Conservation (phyloP, 2,329 filamentous ascomycete species). For the Waltergamsia citrina region DNA sequence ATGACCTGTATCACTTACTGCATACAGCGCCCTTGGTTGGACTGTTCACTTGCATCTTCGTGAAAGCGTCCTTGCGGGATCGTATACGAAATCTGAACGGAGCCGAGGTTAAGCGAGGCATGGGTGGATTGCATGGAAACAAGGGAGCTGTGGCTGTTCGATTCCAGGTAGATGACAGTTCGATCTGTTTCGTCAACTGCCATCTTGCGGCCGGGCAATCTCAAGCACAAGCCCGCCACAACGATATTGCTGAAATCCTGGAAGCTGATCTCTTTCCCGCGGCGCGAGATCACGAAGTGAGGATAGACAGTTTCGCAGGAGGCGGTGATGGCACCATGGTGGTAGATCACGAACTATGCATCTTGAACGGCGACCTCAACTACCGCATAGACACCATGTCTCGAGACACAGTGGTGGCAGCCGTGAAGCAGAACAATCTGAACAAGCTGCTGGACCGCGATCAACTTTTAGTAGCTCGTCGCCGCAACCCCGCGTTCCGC, state of each 20-base stretch:
- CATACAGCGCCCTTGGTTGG: conserved; percentile 85
- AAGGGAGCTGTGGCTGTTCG: conserved; percentile 89
- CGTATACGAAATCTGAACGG: conserved; percentile 70
- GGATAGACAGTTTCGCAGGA: conserved; percentile 72
- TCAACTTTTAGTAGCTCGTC: conserved; percentile 79
- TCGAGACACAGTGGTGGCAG: conserved; percentile 82
- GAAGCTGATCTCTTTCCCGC: conserved; percentile 67
- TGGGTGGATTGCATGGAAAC: conserved; percentile 92
- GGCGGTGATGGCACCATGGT: conserved; percentile 96
- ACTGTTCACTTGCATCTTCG: conserved; percentile 91
- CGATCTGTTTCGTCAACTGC: conserved; percentile 93
- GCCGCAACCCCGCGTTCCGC: conserved; percentile 82
- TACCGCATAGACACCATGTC: conserved; percentile 98
- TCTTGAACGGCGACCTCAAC: conserved; percentile 92
- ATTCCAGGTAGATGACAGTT: conserved; percentile 90
- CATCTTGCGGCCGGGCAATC: conserved; percentile 92
- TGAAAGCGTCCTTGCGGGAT: conserved; percentile 68
- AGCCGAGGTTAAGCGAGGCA: conserved; percentile 86
- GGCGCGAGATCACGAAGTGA: conserved; percentile 56
- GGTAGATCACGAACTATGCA: conserved; percentile 93
- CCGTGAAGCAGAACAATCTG: conserved; percentile 73
- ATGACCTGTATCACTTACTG: conserved; percentile 73
- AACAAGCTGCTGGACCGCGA: conserved; percentile 84
- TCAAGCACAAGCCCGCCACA: conserved; percentile 83
- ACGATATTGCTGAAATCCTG: conserved; percentile 83